phyloP scores from a whole-genome alignment of 2,329 filamentous ascomycete genomes.

The Aspergillus pseudoterreus region DNA sequence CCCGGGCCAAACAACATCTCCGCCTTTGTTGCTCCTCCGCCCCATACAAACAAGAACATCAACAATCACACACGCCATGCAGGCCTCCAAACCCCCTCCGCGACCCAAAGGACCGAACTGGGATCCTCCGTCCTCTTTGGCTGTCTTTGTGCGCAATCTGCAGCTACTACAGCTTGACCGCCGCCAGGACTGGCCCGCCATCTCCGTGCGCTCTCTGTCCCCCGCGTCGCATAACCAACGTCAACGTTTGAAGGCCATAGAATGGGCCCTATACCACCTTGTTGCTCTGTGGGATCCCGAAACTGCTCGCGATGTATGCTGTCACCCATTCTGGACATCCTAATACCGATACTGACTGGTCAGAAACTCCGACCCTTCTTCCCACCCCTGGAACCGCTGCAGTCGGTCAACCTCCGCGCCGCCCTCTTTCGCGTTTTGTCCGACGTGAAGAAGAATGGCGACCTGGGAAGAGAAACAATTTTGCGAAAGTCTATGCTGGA shows the following conservation, averaged over 20 bases:
- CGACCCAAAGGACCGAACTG: conserved; percentile 33
- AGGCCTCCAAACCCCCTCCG: conserved; percentile 25
- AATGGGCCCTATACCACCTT: conserved; percentile 88
- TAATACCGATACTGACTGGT: background rate
- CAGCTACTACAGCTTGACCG: conserved; percentile 76
- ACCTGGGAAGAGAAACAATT: conserved; percentile 73
- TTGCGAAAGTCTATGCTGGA: conserved; percentile 94
- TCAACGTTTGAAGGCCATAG: conserved; percentile 73
- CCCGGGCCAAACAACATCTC: background rate
- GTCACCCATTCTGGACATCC: background rate
- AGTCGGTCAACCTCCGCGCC: conserved; percentile 84
- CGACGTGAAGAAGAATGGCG: conserved; percentile 81
- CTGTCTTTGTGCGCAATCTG: conserved; percentile 77
- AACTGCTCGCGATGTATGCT: conserved; percentile 65
- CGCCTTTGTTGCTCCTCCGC: background rate
- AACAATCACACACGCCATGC: conserved; percentile 25
- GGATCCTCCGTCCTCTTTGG: conserved; percentile 50
- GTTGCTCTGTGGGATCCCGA: conserved; percentile 79
- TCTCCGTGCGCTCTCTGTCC: conserved; percentile 67
- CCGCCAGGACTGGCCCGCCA: conserved; percentile 73
- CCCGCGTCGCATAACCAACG: conserved; percentile 71
- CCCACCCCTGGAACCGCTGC: conserved; percentile 81
- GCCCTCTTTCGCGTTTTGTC: conserved; percentile 78
- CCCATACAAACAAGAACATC: conserved; percentile 5
- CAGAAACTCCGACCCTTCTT: conserved; percentile 89